phyloP scores from a whole-genome alignment of 345 rosid species.

The Eucalyptus shirleyi region DNA sequence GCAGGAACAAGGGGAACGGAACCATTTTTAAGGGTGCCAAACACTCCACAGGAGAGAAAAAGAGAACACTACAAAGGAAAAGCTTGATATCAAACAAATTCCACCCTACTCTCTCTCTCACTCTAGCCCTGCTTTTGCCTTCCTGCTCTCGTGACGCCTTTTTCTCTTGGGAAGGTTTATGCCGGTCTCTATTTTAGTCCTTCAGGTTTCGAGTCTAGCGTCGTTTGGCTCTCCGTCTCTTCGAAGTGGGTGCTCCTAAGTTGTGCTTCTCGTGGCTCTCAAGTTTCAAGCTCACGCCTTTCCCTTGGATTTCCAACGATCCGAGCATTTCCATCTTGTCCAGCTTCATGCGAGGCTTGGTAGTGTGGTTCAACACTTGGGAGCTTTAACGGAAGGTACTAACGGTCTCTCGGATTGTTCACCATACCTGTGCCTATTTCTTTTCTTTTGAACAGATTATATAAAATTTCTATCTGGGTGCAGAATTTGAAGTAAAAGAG shows the following conservation, averaged over 20 bases:
- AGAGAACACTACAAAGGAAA: neutral
- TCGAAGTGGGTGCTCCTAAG: neutral
- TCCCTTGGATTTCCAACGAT: neutral
- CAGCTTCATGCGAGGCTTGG: neutral
- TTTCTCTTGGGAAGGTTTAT: neutral
- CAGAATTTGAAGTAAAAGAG: neutral
- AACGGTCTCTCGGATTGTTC: neutral
- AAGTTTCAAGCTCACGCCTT: neutral
- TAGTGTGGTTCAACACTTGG: neutral
- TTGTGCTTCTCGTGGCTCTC: neutral
- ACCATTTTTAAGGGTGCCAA: neutral
- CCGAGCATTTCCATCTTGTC: neutral
- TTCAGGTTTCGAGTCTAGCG: neutral
- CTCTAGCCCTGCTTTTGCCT: neutral
- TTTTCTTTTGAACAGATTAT: neutral
- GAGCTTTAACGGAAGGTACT: neutral
- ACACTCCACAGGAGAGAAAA: neutral
- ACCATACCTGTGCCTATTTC: neutral
- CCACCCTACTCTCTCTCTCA: neutral
- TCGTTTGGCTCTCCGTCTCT: neutral
- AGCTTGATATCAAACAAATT: neutral
- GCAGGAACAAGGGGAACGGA: neutral
- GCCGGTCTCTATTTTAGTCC: neutral
- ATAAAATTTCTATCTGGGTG: neutral
- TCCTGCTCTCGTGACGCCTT: neutral